A percentile compares a stretch with the other conserved stretches of the same genome.
Evolutionary conservation across 1,139 yeast species (phyloP).

Genomic region (Barnettozyma hawaiiensis): DNA sequence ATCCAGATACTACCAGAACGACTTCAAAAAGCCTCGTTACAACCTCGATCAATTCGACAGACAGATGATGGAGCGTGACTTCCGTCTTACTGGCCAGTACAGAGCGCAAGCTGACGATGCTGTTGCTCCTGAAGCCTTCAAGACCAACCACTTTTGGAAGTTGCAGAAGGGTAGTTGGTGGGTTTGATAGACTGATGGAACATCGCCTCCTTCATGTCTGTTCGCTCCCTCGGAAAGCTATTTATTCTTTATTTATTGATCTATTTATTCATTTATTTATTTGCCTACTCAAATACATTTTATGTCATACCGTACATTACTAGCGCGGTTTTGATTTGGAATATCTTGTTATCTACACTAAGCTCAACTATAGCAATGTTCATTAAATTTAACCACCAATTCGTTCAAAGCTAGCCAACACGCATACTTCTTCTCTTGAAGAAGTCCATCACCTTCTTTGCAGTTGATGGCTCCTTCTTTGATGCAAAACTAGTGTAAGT

Average conservation of each 20-base stretch:
- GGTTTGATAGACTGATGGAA: conserved; percentile 10
- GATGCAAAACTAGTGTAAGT: conserved; percentile 25
- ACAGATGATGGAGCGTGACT: conserved; percentile 55
- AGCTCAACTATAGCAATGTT: background rate
- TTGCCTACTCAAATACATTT: background rate
- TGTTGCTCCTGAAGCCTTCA: conserved; percentile 69
- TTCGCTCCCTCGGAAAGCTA: background rate
- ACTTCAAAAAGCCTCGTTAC: conserved; percentile 49
- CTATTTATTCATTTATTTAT: conserved; percentile 1
- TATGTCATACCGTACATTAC: no score
- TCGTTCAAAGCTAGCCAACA: conserved; percentile 12
- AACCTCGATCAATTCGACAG: conserved; percentile 57
- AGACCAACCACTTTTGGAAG: conserved; percentile 47
- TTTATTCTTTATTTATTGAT: conserved; percentile 1
- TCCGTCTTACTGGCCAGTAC: conserved; percentile 64
- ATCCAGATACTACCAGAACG: conserved; percentile 45
- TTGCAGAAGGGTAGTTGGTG: conserved; percentile 25
- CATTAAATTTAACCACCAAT: background rate
- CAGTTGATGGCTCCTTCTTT: conserved; percentile 59
- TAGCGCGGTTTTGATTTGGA: no score
- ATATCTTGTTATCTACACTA: no score
- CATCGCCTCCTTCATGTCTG: no score
- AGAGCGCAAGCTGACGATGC: conserved; percentile 68
- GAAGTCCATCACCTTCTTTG: conserved; percentile 74
- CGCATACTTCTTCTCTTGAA: conserved; percentile 69